Evolutionary conservation across 345 rosid genomes (phyloP), one percentile per base, ranked within the genome.

Genomic region (Conringia planisiliqua): DNA sequence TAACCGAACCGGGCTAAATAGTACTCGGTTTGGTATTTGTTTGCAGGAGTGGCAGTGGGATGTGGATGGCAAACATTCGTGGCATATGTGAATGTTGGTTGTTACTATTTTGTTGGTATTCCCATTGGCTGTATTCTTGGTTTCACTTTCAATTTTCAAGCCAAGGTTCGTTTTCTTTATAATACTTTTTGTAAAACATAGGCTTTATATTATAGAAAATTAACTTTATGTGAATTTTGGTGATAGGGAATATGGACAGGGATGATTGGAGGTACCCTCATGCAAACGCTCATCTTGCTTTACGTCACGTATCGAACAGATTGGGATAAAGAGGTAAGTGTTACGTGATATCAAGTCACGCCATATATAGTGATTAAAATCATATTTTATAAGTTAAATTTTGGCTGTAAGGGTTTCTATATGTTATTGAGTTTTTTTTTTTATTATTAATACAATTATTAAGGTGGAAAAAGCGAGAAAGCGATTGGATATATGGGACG

Each of bases 31-130:
- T 36, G 64, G n/a, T 57, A 22, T 39, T 3, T 35, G 5, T 39
- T 50, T 76, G 65, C 40, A 89, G 90, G 95, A 14, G 91, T 87
- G 82, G 91, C 95, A 2, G 89, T 89, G 38, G 95, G 95, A 20
- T 84, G 95, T 50, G 95, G 92, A 77, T 89, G 95, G 90, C 95
- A 87, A 65, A 75, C 89, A 7, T 85, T 78, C 42, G 90, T 89
- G 33, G 92, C 95, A 1, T 83, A 85, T 47, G 90, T 87, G 14
- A 89, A 89, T 8, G 76, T 89, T 1, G 89, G 84, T 29, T 87
- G 92, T 43, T 89, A 87, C 64, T 87, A 89, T 66, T 4, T 83
- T 6, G 69, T 85, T 50, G 92, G 95, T 16, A 66, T 89, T 63
- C 92, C 92, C 0, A 1, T 62, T 79, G 96, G 84, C 0, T 85